Evolutionary conservation across 2,329 filamentous ascomycete genomes (phyloP).

Genomic region (Sarocladium strictum): DNA sequence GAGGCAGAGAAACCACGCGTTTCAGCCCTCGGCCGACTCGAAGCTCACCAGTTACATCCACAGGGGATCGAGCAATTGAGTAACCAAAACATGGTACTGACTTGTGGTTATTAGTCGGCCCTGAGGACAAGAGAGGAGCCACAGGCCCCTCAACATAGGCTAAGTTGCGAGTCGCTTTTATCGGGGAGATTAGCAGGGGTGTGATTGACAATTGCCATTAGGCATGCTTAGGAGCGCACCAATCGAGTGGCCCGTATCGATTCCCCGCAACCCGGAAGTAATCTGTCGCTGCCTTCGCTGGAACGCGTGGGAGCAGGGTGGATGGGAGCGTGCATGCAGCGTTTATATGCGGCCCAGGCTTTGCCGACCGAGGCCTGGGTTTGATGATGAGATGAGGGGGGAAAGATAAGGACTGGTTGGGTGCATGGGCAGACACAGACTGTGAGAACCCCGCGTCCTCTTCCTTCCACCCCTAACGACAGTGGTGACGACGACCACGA

Average conservation of each 20-base stretch:
- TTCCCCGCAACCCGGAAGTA: neutral
- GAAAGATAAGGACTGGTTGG: neutral
- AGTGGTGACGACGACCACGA: too few relatives aligned
- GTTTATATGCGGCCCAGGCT: neutral
- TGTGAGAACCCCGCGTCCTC: neutral
- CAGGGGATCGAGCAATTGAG: neutral
- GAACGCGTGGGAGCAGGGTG: neutral
- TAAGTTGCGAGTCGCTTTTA: neutral
- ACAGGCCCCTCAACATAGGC: neutral
- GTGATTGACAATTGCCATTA: slow-evolving; percentile 5
- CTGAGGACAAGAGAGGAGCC: neutral
- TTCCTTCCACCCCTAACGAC: too few relatives aligned
- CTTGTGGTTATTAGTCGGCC: neutral
- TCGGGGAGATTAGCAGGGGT: neutral
- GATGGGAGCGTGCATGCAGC: neutral
- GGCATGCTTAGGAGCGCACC: neutral
- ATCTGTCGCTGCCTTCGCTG: neutral
- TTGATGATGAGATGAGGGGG: neutral
- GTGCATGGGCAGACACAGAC: neutral
- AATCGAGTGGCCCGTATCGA: neutral
- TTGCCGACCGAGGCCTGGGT: neutral
- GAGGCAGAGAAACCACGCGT: neutral
- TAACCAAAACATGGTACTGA: slow-evolving; percentile 7
- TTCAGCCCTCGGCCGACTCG: neutral
- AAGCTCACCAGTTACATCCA: neutral